These are phyloP conservation scores for Penicillium olsonii DNA, from an alignment of 2,329 filamentous ascomycete species.

Conservation along the genomic window DNA sequence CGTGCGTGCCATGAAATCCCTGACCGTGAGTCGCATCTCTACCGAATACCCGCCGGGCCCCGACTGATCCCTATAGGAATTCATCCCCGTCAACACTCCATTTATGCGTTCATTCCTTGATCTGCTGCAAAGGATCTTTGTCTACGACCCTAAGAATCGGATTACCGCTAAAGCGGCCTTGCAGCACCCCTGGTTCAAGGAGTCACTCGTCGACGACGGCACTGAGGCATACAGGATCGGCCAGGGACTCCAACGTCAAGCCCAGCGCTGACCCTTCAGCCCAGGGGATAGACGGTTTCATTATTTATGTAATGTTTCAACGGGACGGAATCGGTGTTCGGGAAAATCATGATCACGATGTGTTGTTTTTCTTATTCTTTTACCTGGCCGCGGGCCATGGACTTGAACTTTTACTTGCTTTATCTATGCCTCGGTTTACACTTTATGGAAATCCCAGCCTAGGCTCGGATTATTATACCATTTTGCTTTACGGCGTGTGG, in stretches of 20 bases:
- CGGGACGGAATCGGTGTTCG: slow-evolving; percentile 24
- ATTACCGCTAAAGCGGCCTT: slow-evolving; percentile 66
- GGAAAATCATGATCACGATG: slow-evolving; percentile 29
- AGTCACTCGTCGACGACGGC: slow-evolving; percentile 64
- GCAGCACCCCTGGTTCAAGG: slow-evolving; percentile 68
- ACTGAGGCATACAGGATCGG: slow-evolving; percentile 64
- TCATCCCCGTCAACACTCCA: slow-evolving; percentile 59
- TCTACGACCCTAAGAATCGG: slow-evolving; percentile 66
- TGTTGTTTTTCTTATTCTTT: slow-evolving; percentile 16
- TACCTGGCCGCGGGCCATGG: background rate
- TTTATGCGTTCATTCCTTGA: slow-evolving; percentile 67
- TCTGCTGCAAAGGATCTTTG: slow-evolving; percentile 63
- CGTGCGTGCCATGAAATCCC: slow-evolving; percentile 67
- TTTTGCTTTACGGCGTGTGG: slow-evolving; percentile 8
- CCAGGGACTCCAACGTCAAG: slow-evolving; percentile 40
- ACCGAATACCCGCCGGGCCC: background rate
- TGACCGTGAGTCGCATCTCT: slow-evolving; percentile 49
- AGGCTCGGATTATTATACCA: slow-evolving; percentile 15
- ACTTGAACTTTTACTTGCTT: slow-evolving; percentile 20
- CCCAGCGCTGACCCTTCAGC: slow-evolving; percentile 13
- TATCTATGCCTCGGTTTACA: slow-evolving; percentile 25
- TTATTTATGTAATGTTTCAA: slow-evolving; percentile 18
- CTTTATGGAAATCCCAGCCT: slow-evolving; percentile 17
- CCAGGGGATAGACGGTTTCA: slow-evolving; percentile 25
- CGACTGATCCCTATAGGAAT: slow-evolving; percentile 52